phyloP scores from a whole-genome alignment of 441 rosid genomes.

The Geranium incanum region DNA sequence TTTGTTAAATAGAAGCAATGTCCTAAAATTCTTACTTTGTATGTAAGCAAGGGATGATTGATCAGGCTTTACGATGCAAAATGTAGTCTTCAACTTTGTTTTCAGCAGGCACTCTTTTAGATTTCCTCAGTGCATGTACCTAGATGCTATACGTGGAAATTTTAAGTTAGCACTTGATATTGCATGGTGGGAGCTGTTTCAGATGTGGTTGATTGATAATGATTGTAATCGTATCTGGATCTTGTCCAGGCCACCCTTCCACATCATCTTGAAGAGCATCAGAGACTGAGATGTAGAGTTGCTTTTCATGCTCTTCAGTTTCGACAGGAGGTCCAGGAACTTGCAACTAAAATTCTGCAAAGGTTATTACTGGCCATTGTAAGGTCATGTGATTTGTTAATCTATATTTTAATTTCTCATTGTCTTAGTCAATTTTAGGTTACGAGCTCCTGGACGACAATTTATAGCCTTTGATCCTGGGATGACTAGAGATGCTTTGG shows the following conservation, averaged over 20 bases:
- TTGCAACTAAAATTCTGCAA: slow-evolving; percentile 63
- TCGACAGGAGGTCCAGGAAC: slow-evolving; percentile 82
- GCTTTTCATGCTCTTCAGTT: slow-evolving; percentile 79
- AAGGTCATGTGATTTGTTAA: background rate
- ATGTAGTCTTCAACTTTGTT: background rate
- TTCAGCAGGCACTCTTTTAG: background rate
- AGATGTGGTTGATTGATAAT: background rate
- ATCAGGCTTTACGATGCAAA: too few species aligned
- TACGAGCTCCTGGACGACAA: slow-evolving; percentile 75
- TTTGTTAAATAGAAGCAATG: too few species aligned
- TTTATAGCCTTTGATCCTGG: slow-evolving; percentile 93
- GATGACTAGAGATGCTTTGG: slow-evolving; percentile 93
- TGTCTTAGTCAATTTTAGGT: slow-evolving; percentile 32
- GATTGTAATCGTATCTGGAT: slow-evolving; percentile 15
- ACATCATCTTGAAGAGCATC: slow-evolving; percentile 73
- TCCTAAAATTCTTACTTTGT: too few species aligned
- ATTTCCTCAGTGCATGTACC: background rate
- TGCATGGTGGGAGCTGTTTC: background rate
- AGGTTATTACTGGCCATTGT: slow-evolving; percentile 34
- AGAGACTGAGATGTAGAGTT: slow-evolving; percentile 88
- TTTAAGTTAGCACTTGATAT: background rate
- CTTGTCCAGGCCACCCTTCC: slow-evolving; percentile 66
- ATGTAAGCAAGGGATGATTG: too few species aligned
- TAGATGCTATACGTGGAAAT: background rate
- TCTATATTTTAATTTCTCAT: background rate